Evolutionary conservation across 345 rosid species (phyloP).

Genomic region (Lepidium aucheri): DNA sequence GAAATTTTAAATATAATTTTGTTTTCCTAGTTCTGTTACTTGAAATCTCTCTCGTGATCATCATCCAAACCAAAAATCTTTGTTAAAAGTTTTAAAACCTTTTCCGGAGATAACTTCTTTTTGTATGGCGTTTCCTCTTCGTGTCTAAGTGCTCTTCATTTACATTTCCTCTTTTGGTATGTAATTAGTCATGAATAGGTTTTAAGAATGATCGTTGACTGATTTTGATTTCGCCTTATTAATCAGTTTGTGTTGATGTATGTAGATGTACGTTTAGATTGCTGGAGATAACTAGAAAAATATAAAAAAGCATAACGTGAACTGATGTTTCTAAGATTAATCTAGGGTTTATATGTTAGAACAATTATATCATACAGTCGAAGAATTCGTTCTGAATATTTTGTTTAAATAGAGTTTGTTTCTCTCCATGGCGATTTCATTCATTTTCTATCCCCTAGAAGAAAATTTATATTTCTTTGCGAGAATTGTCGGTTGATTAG

Average conservation of each 20-base stretch:
- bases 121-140: conserved; percentile 27
- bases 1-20: not conserved
- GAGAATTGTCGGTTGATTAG: too few species aligned
- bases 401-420: too few species aligned
- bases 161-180: conserved; percentile 16
- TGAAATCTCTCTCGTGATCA: conserved; percentile 1
- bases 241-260: not conserved
- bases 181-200: not conserved
- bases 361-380: too few species aligned
- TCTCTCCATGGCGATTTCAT: too few species aligned
- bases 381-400: too few species aligned
- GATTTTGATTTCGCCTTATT: not conserved
- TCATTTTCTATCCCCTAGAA: too few species aligned
- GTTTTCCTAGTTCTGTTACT: not conserved
- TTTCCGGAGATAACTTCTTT: not conserved
- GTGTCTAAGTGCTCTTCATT: conserved; percentile 21
- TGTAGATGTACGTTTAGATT: not conserved
- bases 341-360: too few species aligned
- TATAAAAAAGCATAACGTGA: too few species aligned
- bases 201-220: not conserved
- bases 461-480: too few species aligned
- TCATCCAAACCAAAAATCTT: conserved; percentile 7
- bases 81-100: not conserved
- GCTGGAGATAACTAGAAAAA: too few species aligned
- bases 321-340: too few species aligned